These are phyloP conservation scores for Candida berthetii DNA, from an alignment of 805 yeast genomes.

Conservation along the genomic window DNA sequence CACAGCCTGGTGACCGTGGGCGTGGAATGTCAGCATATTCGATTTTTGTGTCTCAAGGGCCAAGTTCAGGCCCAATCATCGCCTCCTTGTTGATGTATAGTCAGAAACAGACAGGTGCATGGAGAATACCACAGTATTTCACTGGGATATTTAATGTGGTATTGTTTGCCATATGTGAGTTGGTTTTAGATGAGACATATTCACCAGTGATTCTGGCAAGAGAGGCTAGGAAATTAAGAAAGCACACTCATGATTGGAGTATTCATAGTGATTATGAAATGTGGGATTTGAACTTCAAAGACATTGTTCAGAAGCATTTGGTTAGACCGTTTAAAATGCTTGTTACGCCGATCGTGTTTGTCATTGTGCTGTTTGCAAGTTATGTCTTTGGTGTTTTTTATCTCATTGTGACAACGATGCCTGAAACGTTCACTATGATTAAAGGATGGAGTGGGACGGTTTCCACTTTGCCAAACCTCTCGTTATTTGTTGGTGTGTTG, in stretches of 20 bases:
- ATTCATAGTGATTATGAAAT: conserved; percentile 12
- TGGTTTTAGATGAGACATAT: conserved; percentile 19
- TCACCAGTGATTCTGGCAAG: conserved; percentile 8
- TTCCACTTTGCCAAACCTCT: conserved; percentile 27
- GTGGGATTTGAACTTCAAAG: conserved; percentile 10
- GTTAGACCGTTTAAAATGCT: conserved; percentile 14
- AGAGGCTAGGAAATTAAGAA: conserved; percentile 8
- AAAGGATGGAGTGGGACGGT: conserved; percentile 26
- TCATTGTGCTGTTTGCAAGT: conserved; percentile 37
- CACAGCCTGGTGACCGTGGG: conserved; percentile 35
- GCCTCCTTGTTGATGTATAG: conserved; percentile 40
- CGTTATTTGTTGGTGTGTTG: conserved; percentile 31
- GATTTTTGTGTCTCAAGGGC: conserved; percentile 38
- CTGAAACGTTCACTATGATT: conserved; percentile 25
- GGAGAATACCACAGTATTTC: conserved; percentile 57
- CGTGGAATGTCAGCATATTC: conserved; percentile 46
- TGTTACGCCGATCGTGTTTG: conserved; percentile 27
- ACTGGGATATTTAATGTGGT: conserved; percentile 35
- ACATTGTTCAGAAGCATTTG: conserved; percentile 8
- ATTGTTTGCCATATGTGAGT: conserved; percentile 28
- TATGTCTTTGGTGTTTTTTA: conserved; percentile 44
- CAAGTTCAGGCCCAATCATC: conserved; percentile 40
- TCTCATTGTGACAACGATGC: conserved; percentile 36
- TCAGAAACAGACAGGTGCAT: conserved; percentile 30
- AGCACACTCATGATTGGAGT: conserved; percentile 4